Percentiles rank a stretch among this genome's conserved stretches.
Evolutionary conservation across 78 protist species (phyloP).

Genomic region (Dictyostelium discoideum): dicty_2.7 NC_007088.5:5947501-5948000

Average conservation of each 20-base stretch:
- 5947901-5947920: conserved; percentile 80
- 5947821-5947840: conserved; percentile 81
- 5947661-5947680: neutral
- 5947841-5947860: conserved; percentile 77
- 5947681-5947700: neutral
- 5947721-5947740: neutral
- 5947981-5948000: conserved; percentile 71
- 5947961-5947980: neutral
- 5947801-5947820: conserved; percentile 55
- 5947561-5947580: too few species aligned
- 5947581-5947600: too few species aligned
- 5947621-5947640: too few species aligned
- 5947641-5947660: too few species aligned
- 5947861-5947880: conserved; percentile 34
- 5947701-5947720: neutral
- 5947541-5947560: too few species aligned
- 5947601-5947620: too few species aligned
- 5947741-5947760: conserved; percentile 12
- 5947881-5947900: conserved; percentile 63
- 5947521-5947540: too few species aligned
- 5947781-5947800: conserved; percentile 76
- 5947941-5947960: neutral
- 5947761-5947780: conserved; percentile 81
- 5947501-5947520: too few species aligned
- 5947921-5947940: conserved; percentile 54